These are phyloP conservation scores for Cladophialophora carrionii DNA, from an alignment of 2,329 filamentous ascomycete genomes.

Conservation along the genomic window DNA sequence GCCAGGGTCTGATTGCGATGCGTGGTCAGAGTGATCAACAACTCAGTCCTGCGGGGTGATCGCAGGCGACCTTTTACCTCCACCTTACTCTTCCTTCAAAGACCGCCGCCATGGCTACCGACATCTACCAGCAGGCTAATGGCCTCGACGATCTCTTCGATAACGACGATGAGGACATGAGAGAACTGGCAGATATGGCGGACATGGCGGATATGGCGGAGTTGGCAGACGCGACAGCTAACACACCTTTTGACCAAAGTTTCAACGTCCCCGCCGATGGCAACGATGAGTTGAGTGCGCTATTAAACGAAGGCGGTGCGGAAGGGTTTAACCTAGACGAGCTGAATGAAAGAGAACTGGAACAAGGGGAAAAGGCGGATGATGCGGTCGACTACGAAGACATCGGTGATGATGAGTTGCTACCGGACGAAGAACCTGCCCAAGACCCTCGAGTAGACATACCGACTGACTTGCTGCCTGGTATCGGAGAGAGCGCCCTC, in stretches of 20 bases:
- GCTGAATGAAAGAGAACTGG: constrained; percentile 41
- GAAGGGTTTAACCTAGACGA: constrained; percentile 35
- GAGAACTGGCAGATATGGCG: constrained; percentile 6
- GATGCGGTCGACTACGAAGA: constrained; percentile 91
- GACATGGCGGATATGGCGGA: constrained; percentile 22
- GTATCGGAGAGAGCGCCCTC: constrained; percentile 59
- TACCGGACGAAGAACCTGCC: constrained; percentile 64
- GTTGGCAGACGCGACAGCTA: constrained; percentile 16
- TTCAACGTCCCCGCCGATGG: constrained; percentile 27
- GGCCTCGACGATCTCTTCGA: constrained; percentile 37
- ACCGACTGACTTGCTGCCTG: constrained; percentile 30
- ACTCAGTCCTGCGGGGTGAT: constrained; percentile 20
- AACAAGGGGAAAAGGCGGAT: constrained; percentile 76
- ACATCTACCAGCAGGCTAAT: constrained; percentile 35
- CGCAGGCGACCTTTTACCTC: constrained; percentile 9
- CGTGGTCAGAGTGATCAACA: constrained; percentile 2
- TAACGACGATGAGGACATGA: constrained; percentile 21
- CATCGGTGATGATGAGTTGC: constrained; percentile 87
- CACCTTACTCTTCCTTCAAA: constrained; percentile 6
- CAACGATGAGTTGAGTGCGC: constrained; percentile 38
- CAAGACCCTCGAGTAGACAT: constrained; percentile 29
- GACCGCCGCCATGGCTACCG: constrained; percentile 25
- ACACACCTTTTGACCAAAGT: constrained; percentile 29
- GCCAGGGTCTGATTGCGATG: constrained; percentile 20
- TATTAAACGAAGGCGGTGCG: constrained; percentile 43